Evolutionary conservation across 2,329 filamentous ascomycete species (phyloP).

Genomic region (Stagonosporopsis vannaccii): DNA sequence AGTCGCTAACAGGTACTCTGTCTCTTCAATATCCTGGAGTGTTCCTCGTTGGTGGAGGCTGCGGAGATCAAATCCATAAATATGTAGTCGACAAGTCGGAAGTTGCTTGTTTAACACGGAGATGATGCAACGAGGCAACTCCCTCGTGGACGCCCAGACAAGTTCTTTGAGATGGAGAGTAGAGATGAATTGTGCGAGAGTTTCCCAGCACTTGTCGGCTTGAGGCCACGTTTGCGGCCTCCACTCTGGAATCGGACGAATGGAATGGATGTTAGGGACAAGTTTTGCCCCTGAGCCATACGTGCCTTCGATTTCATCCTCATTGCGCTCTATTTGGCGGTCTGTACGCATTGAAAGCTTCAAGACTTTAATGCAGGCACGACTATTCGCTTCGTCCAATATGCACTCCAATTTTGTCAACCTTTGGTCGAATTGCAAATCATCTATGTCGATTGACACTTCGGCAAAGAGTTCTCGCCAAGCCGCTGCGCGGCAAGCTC

Average conservation of each 20-base stretch:
- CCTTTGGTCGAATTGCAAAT: neutral
- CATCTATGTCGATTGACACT: neutral
- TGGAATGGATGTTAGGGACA: too few species aligned
- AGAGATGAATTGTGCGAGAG: neutral
- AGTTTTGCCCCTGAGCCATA: neutral
- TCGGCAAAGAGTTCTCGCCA: neutral
- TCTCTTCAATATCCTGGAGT: slow-evolving; percentile 1
- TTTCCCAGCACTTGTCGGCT: neutral
- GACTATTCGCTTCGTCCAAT: neutral
- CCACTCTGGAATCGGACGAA: too few species aligned
- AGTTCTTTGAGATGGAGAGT: neutral
- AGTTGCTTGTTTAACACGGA: neutral
- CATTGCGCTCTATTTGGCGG: too few species aligned
- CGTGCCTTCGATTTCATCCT: too few species aligned
- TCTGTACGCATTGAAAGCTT: too few species aligned
- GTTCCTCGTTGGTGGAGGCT: slow-evolving; percentile 1
- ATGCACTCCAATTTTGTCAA: neutral
- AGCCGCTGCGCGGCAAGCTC: neutral
- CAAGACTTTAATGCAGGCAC: neutral
- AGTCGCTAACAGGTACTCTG: neutral
- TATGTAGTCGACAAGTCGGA: slow-evolving; percentile 1
- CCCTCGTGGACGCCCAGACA: neutral
- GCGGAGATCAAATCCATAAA: slow-evolving; percentile 3
- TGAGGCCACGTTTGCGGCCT: too few species aligned
- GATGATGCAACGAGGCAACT: slow-evolving; percentile 2